Conservation (phyloP, 306 rosid species). For the Castanea mollissima region DNA sequence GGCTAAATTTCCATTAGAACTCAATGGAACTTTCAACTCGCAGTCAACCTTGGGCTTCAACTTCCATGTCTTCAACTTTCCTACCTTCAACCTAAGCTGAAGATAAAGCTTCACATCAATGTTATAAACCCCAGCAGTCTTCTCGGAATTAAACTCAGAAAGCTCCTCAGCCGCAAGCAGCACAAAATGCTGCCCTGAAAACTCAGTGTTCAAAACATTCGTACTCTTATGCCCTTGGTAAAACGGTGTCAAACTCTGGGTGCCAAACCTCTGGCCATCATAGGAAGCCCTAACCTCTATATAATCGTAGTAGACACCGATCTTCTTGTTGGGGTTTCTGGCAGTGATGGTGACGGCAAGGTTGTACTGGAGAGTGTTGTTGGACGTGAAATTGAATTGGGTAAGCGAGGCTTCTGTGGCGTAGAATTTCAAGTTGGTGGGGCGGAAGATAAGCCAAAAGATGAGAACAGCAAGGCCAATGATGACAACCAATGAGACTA, state of each 20-base stretch:
- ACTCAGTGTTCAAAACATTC: neutral
- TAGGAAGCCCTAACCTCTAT: slow-evolving; percentile 34
- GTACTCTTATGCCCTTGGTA: neutral
- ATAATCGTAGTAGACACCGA: slow-evolving; percentile 37
- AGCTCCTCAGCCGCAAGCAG: neutral
- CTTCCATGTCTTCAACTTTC: neutral
- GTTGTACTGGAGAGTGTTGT: slow-evolving; percentile 10
- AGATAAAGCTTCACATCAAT: neutral
- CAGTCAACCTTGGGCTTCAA: neutral
- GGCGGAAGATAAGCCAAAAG: too few relatives aligned
- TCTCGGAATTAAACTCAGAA: neutral
- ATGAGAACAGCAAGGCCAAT: too few relatives aligned
- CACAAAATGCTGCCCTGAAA: neutral
- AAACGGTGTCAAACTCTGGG: slow-evolving; percentile 21
- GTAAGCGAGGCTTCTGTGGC: too few relatives aligned
- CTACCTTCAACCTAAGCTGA: neutral
- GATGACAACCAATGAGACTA: too few relatives aligned
- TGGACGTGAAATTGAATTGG: too few relatives aligned
- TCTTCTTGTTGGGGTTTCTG: slow-evolving; percentile 42
- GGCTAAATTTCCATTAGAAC: neutral
- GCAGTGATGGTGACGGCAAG: slow-evolving; percentile 40
- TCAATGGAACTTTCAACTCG: neutral
- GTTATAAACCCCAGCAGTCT: neutral
- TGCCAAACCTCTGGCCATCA: slow-evolving; percentile 14
- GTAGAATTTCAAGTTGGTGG: too few relatives aligned